phyloP scores from a whole-genome alignment of 352 stramenopile genomes.

The Globisporangium canariense region DNA sequence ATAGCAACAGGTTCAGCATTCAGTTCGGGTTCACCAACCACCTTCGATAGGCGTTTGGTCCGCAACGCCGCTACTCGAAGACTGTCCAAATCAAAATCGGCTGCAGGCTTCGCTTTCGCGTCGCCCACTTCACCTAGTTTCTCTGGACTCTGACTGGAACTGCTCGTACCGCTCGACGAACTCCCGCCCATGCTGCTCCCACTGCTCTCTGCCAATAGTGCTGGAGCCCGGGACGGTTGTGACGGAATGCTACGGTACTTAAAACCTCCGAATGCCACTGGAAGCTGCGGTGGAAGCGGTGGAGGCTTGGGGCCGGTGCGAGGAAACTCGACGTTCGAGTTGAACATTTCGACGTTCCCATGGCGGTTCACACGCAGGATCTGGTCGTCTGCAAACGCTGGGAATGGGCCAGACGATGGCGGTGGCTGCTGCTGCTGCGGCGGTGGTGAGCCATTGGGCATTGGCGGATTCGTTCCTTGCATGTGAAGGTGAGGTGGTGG shows the following conservation, averaged over 20 bases:
- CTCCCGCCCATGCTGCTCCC: background rate
- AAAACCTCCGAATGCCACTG: constrained; percentile 28
- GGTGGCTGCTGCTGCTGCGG: background rate
- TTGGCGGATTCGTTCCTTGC: background rate
- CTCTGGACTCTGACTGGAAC: constrained; percentile 2
- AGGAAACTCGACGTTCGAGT: constrained; percentile 13
- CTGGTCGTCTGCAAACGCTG: constrained; percentile 42
- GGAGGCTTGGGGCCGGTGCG: constrained; percentile 8
- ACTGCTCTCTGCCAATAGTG: constrained; percentile 1
- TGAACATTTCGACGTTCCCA: constrained; percentile 54
- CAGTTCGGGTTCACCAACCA: background rate
- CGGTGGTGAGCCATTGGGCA: constrained; percentile 2
- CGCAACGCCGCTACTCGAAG: constrained; percentile 62
- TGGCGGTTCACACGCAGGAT: constrained; percentile 76
- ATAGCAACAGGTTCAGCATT: background rate
- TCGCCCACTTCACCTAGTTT: background rate
- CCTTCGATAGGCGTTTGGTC: constrained; percentile 38
- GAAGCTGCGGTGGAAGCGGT: constrained; percentile 14
- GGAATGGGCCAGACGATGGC: constrained; percentile 9
- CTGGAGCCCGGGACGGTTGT: constrained; percentile 17
- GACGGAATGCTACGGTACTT: constrained; percentile 37
- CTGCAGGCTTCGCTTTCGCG: background rate
- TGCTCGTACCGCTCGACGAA: background rate
- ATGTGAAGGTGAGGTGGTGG: constrained; percentile 6
- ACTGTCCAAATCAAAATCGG: constrained; percentile 51